phyloP scores from a whole-genome alignment of 495 filamentous ascomycete genomes.

The Penicillium coprophilum region DNA sequence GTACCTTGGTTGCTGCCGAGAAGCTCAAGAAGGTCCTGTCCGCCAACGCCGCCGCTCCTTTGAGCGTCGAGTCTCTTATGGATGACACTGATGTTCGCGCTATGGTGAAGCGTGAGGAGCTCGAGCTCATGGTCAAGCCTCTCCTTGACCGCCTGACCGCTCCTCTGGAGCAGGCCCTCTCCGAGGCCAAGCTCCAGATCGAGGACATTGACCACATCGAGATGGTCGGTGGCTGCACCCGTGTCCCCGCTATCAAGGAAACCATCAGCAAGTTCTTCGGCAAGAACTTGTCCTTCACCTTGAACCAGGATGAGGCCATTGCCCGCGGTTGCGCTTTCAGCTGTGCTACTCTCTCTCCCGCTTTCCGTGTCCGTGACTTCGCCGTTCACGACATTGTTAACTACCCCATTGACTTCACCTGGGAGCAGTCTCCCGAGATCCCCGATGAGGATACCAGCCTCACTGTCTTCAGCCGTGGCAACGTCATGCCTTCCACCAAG shows the following conservation, averaged over 20 bases:
- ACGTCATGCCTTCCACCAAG: constrained; percentile 97
- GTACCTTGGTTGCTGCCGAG: constrained; percentile 84
- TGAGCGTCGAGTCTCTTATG: constrained; percentile 99
- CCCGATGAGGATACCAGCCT: constrained; percentile 98
- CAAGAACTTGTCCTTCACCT: constrained; percentile 90
- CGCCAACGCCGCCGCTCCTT: constrained; percentile 87
- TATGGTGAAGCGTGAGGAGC: constrained; percentile 89
- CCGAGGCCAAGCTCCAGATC: constrained; percentile 81
- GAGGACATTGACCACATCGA: constrained; percentile 95
- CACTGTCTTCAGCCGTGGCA: constrained; percentile 96
- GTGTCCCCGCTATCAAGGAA: constrained; percentile 91
- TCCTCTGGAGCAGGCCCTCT: constrained; percentile 85
- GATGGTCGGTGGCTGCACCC: constrained; percentile 91
- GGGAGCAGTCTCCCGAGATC: constrained; percentile 98
- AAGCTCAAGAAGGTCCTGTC: constrained; percentile 99
- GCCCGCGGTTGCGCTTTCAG: constrained; percentile 96
- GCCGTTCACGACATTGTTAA: constrained; percentile 94
- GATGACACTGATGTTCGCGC: constrained; percentile 89
- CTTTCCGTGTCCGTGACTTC: constrained; percentile 98
- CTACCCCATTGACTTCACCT: constrained; percentile 99
- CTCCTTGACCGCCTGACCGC: constrained; percentile 70
- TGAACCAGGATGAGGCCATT: constrained; percentile 98
- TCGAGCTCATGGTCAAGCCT: constrained; percentile 86
- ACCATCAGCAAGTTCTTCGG: constrained; percentile 85
- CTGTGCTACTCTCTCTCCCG: constrained; percentile 95